Evolutionary conservation across 306 rosid genomes (phyloP).

Genomic region (Herpetospermum pedunculosum): DNA sequence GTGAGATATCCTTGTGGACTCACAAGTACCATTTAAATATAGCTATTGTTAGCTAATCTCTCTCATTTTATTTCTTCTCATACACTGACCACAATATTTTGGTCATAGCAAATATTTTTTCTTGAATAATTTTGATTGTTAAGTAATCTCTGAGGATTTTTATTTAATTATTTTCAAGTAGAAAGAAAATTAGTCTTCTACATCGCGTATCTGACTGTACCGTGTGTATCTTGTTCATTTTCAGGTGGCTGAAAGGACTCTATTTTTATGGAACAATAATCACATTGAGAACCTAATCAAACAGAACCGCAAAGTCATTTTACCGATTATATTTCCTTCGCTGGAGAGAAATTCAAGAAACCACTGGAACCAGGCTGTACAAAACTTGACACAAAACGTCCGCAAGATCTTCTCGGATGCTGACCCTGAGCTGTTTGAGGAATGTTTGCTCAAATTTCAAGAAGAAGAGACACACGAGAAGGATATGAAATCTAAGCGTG

Average conservation of each 20-base stretch:
- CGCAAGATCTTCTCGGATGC: conserved; percentile 69
- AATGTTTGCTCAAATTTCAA: conserved; percentile 56
- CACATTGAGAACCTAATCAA: conserved; percentile 71
- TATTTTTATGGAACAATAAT: conserved; percentile 91
- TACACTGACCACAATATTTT: not conserved
- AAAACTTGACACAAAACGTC: conserved; percentile 72
- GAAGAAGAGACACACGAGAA: conserved; percentile 59
- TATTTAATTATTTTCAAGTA: not conserved
- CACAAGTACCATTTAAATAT: not conserved
- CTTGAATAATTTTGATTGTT: not conserved
- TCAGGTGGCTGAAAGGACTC: conserved; percentile 96
- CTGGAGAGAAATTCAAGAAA: conserved; percentile 57
- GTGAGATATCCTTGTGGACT: not conserved
- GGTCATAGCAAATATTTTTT: not conserved
- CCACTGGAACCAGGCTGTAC: conserved; percentile 97
- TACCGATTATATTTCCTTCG: conserved; percentile 81
- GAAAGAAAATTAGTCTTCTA: not conserved
- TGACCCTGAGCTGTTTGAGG: conserved; percentile 67
- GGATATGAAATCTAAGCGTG: conserved; percentile 40
- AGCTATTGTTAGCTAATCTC: not conserved
- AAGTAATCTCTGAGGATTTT: not conserved
- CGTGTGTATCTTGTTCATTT: not conserved
- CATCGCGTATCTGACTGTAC: not conserved
- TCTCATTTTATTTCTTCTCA: conserved; percentile 1
- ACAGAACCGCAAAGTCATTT: conserved; percentile 58